These are phyloP conservation scores for Russula olivacea DNA, from an alignment of 768 basidiomycete genomes.

Conservation along the genomic window DNA sequence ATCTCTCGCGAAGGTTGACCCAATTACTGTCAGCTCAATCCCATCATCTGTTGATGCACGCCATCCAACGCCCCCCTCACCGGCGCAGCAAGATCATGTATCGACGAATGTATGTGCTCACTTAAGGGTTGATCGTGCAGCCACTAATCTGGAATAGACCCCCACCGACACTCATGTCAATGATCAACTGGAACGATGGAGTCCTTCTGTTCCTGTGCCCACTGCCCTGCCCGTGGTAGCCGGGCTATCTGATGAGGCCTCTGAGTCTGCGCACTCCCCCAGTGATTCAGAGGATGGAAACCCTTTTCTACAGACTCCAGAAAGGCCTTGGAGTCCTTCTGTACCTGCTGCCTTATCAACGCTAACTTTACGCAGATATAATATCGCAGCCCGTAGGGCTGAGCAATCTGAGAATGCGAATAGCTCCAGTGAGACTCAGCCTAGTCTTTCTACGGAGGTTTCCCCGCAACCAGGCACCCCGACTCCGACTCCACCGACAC, in stretches of 20 bases:
- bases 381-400: not conserved
- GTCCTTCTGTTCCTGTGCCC: slow-evolving; percentile 17
- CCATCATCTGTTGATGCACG: slow-evolving; percentile 22
- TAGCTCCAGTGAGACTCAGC: not conserved
- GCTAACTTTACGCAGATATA: slow-evolving; percentile 8
- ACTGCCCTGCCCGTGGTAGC: not conserved
- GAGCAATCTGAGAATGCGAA: slow-evolving; percentile 3
- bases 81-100: slow-evolving; percentile 18
- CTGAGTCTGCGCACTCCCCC: slow-evolving; percentile 6
- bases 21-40: slow-evolving; percentile 38
- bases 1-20: slow-evolving; percentile 59
- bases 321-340: slow-evolving; percentile 23
- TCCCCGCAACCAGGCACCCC: slow-evolving; percentile 11
- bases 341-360: slow-evolving; percentile 20
- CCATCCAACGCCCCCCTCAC: not conserved
- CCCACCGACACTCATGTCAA: not conserved
- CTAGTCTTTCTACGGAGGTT: not conserved
- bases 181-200: slow-evolving; percentile 12
- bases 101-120: slow-evolving; percentile 11
- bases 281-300: slow-evolving; percentile 5
- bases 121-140: not conserved
- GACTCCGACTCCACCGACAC: slow-evolving; percentile 20
- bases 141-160: slow-evolving; percentile 7
- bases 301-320: not conserved
- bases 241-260: slow-evolving; percentile 5